Evolutionary conservation across 495 filamentous ascomycete species (phyloP).

Genomic region (Neurospora sp.): DNA sequence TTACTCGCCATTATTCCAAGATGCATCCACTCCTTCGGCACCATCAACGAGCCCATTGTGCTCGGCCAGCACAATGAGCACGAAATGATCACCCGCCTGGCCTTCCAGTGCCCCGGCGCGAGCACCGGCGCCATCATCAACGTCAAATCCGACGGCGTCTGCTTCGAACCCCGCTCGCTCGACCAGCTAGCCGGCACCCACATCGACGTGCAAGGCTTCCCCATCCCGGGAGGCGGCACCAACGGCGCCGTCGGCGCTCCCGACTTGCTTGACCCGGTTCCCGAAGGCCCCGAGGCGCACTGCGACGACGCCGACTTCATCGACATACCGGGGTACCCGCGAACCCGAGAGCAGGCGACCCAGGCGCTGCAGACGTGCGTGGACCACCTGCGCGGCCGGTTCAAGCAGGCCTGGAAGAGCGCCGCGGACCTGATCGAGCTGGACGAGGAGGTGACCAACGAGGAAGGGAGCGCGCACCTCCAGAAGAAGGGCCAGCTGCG

Average conservation of each 20-base stretch:
- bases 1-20: background rate
- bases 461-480: background rate
- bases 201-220: conserved; percentile 8
- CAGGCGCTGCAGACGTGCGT: conserved; percentile 14
- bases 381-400: conserved; percentile 18
- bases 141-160: conserved; percentile 14
- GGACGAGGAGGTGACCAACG: background rate
- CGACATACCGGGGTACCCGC: conserved; percentile 18
- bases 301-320: conserved; percentile 23
- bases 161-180: conserved; percentile 20
- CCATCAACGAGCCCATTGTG: conserved; percentile 17
- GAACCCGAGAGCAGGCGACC: conserved; percentile 10
- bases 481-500: background rate
- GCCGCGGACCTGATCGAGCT: background rate
- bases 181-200: conserved; percentile 21
- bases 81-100: conserved; percentile 22
- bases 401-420: conserved; percentile 13
- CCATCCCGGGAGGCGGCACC: conserved; percentile 13
- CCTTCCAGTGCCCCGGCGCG: conserved; percentile 16
- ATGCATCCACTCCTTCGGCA: conserved; percentile 8
- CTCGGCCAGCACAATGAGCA: conserved; percentile 22
- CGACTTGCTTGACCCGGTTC: conserved; percentile 18
- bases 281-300: conserved; percentile 19
- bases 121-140: background rate
- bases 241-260: conserved; percentile 22